These are phyloP conservation scores for Nothomitra cinnamomea DNA, from an alignment of 2,329 filamentous ascomycete genomes.

Conservation along the genomic window DNA sequence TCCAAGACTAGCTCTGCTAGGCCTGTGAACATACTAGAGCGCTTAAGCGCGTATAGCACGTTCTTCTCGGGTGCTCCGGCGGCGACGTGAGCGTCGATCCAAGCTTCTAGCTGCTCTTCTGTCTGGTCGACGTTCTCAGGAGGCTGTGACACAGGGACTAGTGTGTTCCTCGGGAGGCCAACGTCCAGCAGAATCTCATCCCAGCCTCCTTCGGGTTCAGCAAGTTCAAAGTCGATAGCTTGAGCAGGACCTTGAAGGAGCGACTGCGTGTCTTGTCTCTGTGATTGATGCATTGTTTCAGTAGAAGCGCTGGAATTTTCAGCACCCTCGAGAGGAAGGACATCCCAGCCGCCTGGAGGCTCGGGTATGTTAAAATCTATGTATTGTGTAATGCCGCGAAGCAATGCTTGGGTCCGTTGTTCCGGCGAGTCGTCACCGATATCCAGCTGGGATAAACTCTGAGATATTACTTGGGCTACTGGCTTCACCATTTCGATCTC, in stretches of 20 bases:
- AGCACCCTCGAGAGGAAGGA: not conserved
- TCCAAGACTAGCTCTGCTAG: constrained; percentile 2
- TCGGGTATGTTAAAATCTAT: not conserved
- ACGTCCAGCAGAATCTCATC: not conserved
- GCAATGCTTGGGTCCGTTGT: not conserved
- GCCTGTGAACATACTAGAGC: constrained; percentile 24
- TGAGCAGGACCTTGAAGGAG: not conserved
- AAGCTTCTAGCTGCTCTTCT: constrained; percentile 18
- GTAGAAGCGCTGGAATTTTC: too few species aligned
- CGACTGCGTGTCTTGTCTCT: constrained; percentile 1
- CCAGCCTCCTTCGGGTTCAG: constrained; percentile 2
- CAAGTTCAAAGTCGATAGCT: not conserved
- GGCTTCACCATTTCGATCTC: not conserved
- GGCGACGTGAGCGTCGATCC: constrained; percentile 22
- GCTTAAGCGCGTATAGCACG: constrained; percentile 20
- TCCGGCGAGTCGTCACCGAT: not conserved
- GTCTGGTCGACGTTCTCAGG: not conserved
- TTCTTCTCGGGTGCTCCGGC: constrained; percentile 17
- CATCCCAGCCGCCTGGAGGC: constrained; percentile 4
- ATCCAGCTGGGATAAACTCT: not conserved
- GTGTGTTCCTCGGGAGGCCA: not conserved
- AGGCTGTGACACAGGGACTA: not conserved
- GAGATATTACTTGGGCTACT: not conserved
- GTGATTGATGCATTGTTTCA: not conserved
- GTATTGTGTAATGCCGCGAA: not conserved